A percentile compares a stretch with the other conserved stretches of the same genome.
phyloP scores from a whole-genome alignment of 108 stramenopile genomes.

The Schizochytrium sp. region DNA sequence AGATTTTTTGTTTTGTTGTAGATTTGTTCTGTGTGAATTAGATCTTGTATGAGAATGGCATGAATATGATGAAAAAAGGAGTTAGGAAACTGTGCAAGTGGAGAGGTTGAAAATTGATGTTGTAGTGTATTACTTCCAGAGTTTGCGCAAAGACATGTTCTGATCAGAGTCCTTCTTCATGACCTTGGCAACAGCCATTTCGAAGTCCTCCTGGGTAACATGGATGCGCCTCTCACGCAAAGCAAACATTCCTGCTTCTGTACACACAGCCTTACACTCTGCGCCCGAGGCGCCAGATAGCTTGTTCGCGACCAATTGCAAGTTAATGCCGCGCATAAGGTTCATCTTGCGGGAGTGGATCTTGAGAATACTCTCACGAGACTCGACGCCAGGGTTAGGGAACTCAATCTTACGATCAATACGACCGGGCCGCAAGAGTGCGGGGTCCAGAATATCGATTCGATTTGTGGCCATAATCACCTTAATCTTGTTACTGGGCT shows the following conservation, averaged over 20 bases:
- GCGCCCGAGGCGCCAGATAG: constrained; percentile 95
- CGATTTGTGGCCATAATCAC: constrained; percentile 98
- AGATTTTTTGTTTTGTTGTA: too few relatives aligned
- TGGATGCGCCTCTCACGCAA: constrained; percentile 96
- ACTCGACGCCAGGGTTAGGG: constrained; percentile 89
- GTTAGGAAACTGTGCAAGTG: too few relatives aligned
- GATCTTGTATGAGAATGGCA: too few relatives aligned
- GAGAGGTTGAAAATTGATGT: neutral
- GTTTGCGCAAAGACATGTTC: constrained; percentile 92
- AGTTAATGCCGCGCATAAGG: constrained; percentile 93
- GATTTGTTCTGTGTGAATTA: too few relatives aligned
- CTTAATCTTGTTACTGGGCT: constrained; percentile 98
- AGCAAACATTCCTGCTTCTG: constrained; percentile 99
- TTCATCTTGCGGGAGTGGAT: constrained; percentile 99
- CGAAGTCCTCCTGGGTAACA: constrained; percentile 99
- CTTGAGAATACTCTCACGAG: constrained; percentile 89
- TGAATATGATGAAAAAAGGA: too few relatives aligned
- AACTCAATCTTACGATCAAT: constrained; percentile 98
- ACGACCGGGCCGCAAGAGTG: constrained; percentile 91
- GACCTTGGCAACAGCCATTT: constrained; percentile 99
- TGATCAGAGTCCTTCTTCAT: constrained; percentile 99
- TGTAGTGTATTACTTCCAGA: constrained; percentile 91
- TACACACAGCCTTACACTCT: constrained; percentile 99
- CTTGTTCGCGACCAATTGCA: constrained; percentile 90
- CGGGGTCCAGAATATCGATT: constrained; percentile 96